A percentile compares a stretch with the other conserved stretches of the same genome.
Evolutionary conservation across 2,329 filamentous ascomycete species (phyloP).

Genomic region (Capronia coronata): DNA sequence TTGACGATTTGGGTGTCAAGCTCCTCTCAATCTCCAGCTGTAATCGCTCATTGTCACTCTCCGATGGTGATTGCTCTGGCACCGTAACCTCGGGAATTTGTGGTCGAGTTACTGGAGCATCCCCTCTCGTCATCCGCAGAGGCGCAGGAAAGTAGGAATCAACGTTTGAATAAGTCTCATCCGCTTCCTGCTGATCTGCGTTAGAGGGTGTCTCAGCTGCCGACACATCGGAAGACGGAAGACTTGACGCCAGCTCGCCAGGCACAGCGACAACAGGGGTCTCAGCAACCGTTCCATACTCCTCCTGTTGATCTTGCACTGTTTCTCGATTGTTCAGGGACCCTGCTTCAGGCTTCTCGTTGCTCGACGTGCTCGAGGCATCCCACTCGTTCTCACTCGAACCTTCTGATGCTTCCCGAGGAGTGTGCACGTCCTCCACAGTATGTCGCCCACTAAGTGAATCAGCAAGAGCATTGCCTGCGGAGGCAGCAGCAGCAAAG

Average conservation of each 20-base stretch:
- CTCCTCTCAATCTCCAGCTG: conserved; percentile 46
- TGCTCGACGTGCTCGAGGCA: conserved; percentile 34
- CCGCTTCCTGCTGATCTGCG: conserved; percentile 3
- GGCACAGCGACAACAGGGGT: no score
- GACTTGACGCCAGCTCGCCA: no score
- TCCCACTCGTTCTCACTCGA: conserved; percentile 33
- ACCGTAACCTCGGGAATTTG: conserved; percentile 33
- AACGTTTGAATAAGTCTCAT: conserved; percentile 14
- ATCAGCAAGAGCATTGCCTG: conserved; percentile 45
- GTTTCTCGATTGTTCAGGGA: conserved; percentile 28
- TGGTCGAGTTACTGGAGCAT: conserved; percentile 28
- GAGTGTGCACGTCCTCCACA: conserved; percentile 30
- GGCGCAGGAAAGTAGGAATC: conserved; percentile 27
- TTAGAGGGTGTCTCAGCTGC: conserved; percentile 4
- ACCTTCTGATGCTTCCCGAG: conserved; percentile 16
- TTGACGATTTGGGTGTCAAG: conserved; percentile 34
- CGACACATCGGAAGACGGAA: neutral
- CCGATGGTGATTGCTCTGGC: conserved; percentile 34
- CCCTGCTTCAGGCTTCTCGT: conserved; percentile 38
- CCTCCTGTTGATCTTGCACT: neutral
- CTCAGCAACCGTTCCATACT: neutral
- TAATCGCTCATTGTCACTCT: conserved; percentile 41
- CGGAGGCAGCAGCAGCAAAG: conserved; percentile 41
- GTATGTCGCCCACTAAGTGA: conserved; percentile 35
- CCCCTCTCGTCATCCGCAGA: conserved; percentile 21